A percentile compares a stretch with the other conserved stretches of the same genome.
Conservation (phyloP, 1,284 basidiomycete genomes). For the Termitomyces sp. region DNA sequence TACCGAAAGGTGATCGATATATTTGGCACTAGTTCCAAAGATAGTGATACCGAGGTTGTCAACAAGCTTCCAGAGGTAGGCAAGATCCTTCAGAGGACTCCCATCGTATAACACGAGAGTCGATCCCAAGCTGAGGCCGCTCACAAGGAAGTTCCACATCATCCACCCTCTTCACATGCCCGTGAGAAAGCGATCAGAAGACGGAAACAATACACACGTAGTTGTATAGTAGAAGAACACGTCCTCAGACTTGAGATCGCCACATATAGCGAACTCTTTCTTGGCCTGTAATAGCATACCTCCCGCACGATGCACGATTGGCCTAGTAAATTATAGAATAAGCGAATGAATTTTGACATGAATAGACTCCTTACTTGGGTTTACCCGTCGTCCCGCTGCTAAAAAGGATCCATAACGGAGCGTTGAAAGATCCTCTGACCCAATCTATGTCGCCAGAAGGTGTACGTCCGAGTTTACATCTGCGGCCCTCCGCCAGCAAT, state of each 20-base stretch:
- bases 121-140: conserved; percentile 65
- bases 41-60: conserved; percentile 73
- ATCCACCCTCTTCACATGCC: conserved; percentile 63
- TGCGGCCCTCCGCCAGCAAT: conserved; percentile 44
- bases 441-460: conserved; percentile 52
- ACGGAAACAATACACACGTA: conserved; percentile 51
- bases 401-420: conserved; percentile 87
- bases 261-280: conserved; percentile 79
- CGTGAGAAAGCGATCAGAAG: conserved; percentile 11
- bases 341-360: conserved; percentile 3
- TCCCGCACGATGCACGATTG: conserved; percentile 81
- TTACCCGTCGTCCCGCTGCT: conserved; percentile 80
- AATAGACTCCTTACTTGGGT: conserved; percentile 45
- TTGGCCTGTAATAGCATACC: conserved; percentile 83
- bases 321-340: conserved; percentile 35
- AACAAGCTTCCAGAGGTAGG: conserved; percentile 69
- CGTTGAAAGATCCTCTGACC: conserved; percentile 66
- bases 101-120: conserved; percentile 83
- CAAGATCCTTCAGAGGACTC: conserved; percentile 70
- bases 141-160: conserved; percentile 83
- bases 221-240: conserved; percentile 89
- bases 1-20: conserved; percentile 74
- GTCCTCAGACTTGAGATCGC: conserved; percentile 63
- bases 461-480: conserved; percentile 41
- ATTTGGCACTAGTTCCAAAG: conserved; percentile 83